Conservation (phyloP, 352 stramenopile species). For the Phytophthora pinifolia region DNA sequence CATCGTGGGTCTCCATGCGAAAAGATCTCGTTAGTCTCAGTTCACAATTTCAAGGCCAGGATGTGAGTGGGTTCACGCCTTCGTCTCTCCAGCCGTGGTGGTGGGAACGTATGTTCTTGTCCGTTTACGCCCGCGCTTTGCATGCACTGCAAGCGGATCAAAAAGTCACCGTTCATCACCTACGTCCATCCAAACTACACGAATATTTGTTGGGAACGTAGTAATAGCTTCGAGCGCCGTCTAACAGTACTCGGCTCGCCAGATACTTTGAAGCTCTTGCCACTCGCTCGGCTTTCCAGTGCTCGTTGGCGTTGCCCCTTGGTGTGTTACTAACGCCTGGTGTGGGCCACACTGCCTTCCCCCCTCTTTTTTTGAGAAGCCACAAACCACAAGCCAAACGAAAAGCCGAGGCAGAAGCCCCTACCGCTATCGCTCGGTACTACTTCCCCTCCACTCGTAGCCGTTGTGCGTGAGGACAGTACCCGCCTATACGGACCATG, state of each 20-base stretch:
- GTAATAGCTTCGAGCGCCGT: too few relatives aligned
- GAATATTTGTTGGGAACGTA: too few relatives aligned
- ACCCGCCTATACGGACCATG: slow-evolving; percentile 17
- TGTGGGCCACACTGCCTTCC: slow-evolving; percentile 15
- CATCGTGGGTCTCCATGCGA: not conserved
- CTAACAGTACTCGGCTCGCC: too few relatives aligned
- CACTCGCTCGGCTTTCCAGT: too few relatives aligned
- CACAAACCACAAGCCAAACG: slow-evolving; percentile 30
- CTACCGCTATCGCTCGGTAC: not conserved
- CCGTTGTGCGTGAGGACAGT: slow-evolving; percentile 12
- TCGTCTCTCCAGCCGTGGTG: too few relatives aligned
- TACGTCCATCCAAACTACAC: too few relatives aligned
- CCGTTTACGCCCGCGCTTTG: too few relatives aligned
- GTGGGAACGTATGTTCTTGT: too few relatives aligned
- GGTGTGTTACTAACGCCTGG: slow-evolving; percentile 6
- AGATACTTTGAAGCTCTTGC: too few relatives aligned
- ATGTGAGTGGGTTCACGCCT: too few relatives aligned
- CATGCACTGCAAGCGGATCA: too few relatives aligned
- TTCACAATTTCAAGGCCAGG: not conserved
- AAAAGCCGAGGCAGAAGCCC: slow-evolving; percentile 4
- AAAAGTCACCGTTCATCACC: too few relatives aligned
- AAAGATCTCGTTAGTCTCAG: slow-evolving; percentile 11
- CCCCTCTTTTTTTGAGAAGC: slow-evolving; percentile 10
- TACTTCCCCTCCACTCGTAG: slow-evolving; percentile 5
- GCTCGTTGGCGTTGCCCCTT: not conserved